A percentile compares a stretch with the other conserved stretches of the same genome.
These are phyloP conservation scores for Globisporangium okanoganense DNA, from an alignment of 352 stramenopile species.

Conservation along the genomic window DNA sequence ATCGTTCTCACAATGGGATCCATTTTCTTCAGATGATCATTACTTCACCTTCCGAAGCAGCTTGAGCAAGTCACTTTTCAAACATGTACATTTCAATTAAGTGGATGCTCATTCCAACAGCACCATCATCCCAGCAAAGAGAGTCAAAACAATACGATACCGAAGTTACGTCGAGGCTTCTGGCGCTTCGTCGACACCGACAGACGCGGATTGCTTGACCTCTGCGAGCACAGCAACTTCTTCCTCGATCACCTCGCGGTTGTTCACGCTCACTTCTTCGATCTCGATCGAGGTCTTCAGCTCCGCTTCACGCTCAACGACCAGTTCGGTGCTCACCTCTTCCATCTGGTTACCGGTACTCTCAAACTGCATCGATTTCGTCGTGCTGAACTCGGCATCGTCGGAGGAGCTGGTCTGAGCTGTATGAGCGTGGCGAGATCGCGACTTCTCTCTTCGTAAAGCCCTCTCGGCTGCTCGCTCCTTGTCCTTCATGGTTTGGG, in stretches of 20 bases:
- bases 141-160: neutral
- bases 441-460: conserved; percentile 11
- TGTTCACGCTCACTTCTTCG: conserved; percentile 13
- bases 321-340: neutral
- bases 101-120: neutral
- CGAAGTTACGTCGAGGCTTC: neutral
- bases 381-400: neutral
- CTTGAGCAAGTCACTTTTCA: neutral
- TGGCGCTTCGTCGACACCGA: neutral
- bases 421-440: neutral
- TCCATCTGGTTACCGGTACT: conserved; percentile 1
- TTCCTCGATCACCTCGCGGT: conserved; percentile 7
- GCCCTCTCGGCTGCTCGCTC: conserved; percentile 11
- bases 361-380: neutral
- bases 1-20: neutral
- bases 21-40: neutral
- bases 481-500: conserved; percentile 25
- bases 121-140: neutral
- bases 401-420: conserved; percentile 8
- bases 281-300: conserved; percentile 8
- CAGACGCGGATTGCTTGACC: neutral
- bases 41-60: neutral
- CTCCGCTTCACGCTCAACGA: neutral
- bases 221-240: neutral
- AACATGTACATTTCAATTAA: conserved; percentile 1